Evolutionary conservation across 2,329 filamentous ascomycete genomes (phyloP), one percentile per base, ranked within the genome.

Genomic region (Curvularia hawaiiensis): DNA sequence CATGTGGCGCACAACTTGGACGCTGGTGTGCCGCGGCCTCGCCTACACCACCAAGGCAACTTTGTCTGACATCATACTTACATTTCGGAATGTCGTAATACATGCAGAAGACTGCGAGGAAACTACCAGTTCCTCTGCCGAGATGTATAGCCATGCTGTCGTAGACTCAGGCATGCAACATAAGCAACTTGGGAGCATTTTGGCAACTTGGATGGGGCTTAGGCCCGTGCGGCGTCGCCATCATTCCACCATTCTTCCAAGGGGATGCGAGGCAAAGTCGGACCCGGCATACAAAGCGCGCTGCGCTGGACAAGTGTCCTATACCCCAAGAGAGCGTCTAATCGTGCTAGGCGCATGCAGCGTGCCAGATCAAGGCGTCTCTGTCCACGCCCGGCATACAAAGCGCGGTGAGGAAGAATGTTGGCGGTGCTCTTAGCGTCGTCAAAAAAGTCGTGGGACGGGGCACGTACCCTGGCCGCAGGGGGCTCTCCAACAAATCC

Each of bases 381-480:
- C n/a, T 38, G 7, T 38, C 59, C 54, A 54, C 51, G 59, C 18
- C 44, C 26, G 39, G 48, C 48, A 40, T 50, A 9, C 54, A 61
- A 56, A 62, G 63, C 63, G 61, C 61, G 61, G 63, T 63, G 63
- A 54, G 58, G 59, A 61, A 60, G 63, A 52, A 45, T 45, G 43
- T 24, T n/a, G 48, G 40, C 39, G 48, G 53, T 38, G 41, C 39
- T 26, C 28, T 18, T 64, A 65, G 63, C 63, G 63, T 33, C 30
- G 52, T 58, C 59, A 62, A 64, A 65, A 65, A 65, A 62, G 54
- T 58, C 47, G 59, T 58, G 56, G 60, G 52, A 59, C 43, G 50
- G 30, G 51, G 60, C 57, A 60, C 57, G 57, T 50, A 54, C 60
- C 54, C 52, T 56, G 54, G 54, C 18, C 43, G 56, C 54, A 61